Evolutionary conservation across 768 basidiomycete species (phyloP).

Genomic region (Termitomyces sp.): DNA sequence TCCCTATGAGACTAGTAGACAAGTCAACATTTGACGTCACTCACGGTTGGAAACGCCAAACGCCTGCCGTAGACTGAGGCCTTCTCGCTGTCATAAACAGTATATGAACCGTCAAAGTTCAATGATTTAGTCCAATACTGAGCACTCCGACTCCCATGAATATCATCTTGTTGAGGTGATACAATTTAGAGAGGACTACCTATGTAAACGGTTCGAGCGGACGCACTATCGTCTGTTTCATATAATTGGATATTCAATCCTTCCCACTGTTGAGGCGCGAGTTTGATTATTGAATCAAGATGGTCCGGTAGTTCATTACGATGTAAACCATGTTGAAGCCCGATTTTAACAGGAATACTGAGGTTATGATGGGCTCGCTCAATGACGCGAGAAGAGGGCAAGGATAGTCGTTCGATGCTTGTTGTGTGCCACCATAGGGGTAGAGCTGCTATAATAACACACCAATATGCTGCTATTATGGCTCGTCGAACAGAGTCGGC

Average conservation of each 20-base stretch:
- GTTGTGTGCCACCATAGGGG: slow-evolving; percentile 96
- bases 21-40: slow-evolving; percentile 4
- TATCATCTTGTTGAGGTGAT: neutral
- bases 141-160: slow-evolving; percentile 1
- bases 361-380: slow-evolving; percentile 45
- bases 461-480: slow-evolving; percentile 77
- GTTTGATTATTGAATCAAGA: slow-evolving; percentile 22
- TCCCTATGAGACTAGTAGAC: slow-evolving; percentile 13
- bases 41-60: slow-evolving; percentile 25
- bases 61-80: slow-evolving; percentile 22
- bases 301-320: slow-evolving; percentile 19
- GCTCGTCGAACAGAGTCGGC: slow-evolving; percentile 43
- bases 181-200: neutral
- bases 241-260: slow-evolving; percentile 37
- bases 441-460: slow-evolving; percentile 67
- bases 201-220: neutral
- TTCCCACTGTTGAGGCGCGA: slow-evolving; percentile 33
- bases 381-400: slow-evolving; percentile 61
- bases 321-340: slow-evolving; percentile 23
- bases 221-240: slow-evolving; percentile 12
- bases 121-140: neutral
- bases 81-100: slow-evolving; percentile 16
- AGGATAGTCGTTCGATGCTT: slow-evolving; percentile 76
- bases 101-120: slow-evolving; percentile 17
- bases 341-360: slow-evolving; percentile 44